Evolutionary conservation across 768 basidiomycete species (phyloP).

Genomic region (Cystofilobasidium capitatum): DNA sequence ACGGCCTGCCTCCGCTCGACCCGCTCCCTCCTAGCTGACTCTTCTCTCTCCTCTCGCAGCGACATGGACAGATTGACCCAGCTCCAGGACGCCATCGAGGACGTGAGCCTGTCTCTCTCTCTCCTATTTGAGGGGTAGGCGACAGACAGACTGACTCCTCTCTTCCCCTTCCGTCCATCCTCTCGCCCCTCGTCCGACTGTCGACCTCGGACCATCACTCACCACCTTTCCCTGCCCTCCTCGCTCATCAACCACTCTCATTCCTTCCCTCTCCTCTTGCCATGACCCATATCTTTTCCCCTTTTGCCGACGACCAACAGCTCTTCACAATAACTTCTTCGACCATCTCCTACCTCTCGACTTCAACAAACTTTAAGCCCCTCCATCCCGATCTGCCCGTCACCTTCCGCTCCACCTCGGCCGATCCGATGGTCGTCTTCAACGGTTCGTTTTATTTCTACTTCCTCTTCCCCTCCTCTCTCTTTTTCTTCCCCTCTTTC

Average conservation of each 20-base stretch:
- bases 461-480: constrained; percentile 1
- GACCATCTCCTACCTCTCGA: constrained; percentile 67
- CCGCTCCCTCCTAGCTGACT: background rate
- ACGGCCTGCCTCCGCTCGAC: background rate
- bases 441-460: constrained; percentile 48
- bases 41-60: constrained; percentile 42
- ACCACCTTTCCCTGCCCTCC: background rate
- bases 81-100: constrained; percentile 87
- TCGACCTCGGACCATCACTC: background rate
- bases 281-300: too few relatives aligned
- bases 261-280: too few relatives aligned
- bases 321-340: constrained; percentile 81
- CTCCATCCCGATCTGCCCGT: constrained; percentile 71
- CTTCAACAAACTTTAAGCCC: constrained; percentile 64
- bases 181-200: background rate
- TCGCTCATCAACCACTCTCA: too few relatives aligned
- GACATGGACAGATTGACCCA: constrained; percentile 94
- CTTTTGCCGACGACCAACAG: too few relatives aligned
- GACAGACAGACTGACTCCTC: background rate
- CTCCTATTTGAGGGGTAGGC: background rate
- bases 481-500: constrained; percentile 15
- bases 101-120: constrained; percentile 44
- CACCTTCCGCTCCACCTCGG: constrained; percentile 69
- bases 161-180: background rate
- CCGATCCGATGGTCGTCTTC: constrained; percentile 56